Evolutionary conservation across 2,329 filamentous ascomycete genomes (phyloP), one percentile per base, ranked within the genome.

Genomic region (Monilinia vaccinii-corymbosi): DNA sequence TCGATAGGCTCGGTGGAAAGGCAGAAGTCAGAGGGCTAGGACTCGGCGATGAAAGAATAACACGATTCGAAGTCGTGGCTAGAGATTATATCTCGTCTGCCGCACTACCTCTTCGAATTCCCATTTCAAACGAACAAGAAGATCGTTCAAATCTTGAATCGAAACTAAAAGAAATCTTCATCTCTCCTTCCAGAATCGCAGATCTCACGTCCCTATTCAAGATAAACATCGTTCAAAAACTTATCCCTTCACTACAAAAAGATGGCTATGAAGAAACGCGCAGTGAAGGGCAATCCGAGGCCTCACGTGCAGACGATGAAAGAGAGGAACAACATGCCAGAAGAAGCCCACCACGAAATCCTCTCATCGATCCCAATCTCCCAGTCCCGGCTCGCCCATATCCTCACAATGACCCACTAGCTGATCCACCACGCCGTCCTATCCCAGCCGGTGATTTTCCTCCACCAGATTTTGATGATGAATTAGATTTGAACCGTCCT

Each of bases 401-500:
- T 64, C 88, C 88, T 0, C 84, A 86, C 50, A 75, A 82, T 50
- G 86, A 87, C 69, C 85, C 83, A n/a, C 79, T 88, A 40, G 83
- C 80, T 13, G 80, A 77, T 21, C 81, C 81, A 16, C 84, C 80
- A 0, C 78, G 81, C 46, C 78, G 78, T 23, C 88, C 88, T 1
- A 70, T 84, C 18, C 91, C 92, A 0, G 75, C 81, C 0, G 85
- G 79, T 11, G 89, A 92, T 65, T 91, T 96, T 66, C 84, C 87
- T 0, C 92, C 93, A 0, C 94, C 94, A 0, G 90, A 84, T 23
- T 97, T 97, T 66, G 94, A 97, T 66, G 93, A 99, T 71, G 91
- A 97, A 70, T 87, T 91, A 68, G 90, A 97, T 64, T 80, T 97
- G 62, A 85, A 89, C 63, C 79, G 85, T 1, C 88, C 85, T 0